Conservation (phyloP, 1,139 yeast genomes). For the Lodderomyces orthopsilosis region DNA sequence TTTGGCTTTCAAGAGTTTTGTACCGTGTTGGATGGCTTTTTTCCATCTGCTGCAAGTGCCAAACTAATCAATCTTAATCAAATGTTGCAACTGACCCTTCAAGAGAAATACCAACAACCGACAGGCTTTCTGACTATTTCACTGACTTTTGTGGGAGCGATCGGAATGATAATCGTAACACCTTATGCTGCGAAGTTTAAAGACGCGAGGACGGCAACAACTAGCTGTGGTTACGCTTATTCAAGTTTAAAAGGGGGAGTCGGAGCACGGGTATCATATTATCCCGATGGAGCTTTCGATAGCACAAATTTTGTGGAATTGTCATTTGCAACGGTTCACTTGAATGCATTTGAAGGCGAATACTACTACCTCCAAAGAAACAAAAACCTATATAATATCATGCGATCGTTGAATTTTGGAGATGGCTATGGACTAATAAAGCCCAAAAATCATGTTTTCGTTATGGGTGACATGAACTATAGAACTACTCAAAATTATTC, state of each 20-base stretch:
- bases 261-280: slow-evolving; percentile 49
- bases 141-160: slow-evolving; percentile 57
- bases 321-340: slow-evolving; percentile 68
- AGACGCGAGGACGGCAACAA: slow-evolving; percentile 27
- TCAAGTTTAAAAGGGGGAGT: slow-evolving; percentile 77
- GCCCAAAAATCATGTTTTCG: slow-evolving; percentile 58
- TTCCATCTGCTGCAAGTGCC: slow-evolving; percentile 34
- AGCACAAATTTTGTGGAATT: slow-evolving; percentile 27
- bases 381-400: slow-evolving; percentile 46
- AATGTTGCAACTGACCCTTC: slow-evolving; percentile 39
- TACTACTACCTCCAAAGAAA: slow-evolving; percentile 48
- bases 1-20: slow-evolving; percentile 79
- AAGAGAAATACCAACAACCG: slow-evolving; percentile 23
- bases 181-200: slow-evolving; percentile 37
- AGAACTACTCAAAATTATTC: slow-evolving; percentile 45
- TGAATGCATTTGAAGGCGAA: slow-evolving; percentile 75
- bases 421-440: slow-evolving; percentile 59
- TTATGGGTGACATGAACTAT: slow-evolving; percentile 84
- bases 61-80: slow-evolving; percentile 42
- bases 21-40: slow-evolving; percentile 61
- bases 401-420: slow-evolving; percentile 55
- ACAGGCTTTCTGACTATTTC: slow-evolving; percentile 45
- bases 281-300: slow-evolving; percentile 19
- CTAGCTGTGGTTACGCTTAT: slow-evolving; percentile 55
- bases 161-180: slow-evolving; percentile 57